Conservation (phyloP, 768 basidiomycete genomes). For the Lactarius evosmus region DNA sequence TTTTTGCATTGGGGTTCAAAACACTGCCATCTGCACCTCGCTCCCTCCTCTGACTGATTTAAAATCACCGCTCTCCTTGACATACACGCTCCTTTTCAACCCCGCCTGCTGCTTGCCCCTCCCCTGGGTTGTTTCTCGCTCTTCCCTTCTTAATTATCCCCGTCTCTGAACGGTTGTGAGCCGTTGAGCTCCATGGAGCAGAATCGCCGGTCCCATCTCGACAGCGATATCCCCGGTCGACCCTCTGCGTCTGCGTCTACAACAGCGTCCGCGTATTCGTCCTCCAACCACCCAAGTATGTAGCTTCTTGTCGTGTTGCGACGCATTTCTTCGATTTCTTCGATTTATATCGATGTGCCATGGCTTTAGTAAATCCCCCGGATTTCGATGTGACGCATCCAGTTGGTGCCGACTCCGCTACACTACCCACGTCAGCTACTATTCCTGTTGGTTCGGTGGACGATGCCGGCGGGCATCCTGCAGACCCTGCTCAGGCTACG, state of each 20-base stretch:
- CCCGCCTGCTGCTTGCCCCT: neutral
- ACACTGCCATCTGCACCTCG: too few relatives aligned
- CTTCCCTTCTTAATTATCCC: neutral
- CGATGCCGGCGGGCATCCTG: neutral
- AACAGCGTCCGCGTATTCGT: neutral
- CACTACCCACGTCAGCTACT: neutral
- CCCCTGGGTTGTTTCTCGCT: neutral
- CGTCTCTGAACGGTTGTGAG: neutral
- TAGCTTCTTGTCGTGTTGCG: neutral
- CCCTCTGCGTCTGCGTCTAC: neutral
- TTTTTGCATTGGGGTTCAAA: neutral
- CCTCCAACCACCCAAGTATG: neutral
- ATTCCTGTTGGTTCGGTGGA: neutral
- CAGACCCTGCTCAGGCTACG: neutral
- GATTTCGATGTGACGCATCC: neutral
- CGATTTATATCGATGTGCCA: neutral
- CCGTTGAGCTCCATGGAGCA: constrained; percentile 8
- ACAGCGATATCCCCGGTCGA: neutral
- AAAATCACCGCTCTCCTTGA: neutral
- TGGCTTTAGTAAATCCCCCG: neutral
- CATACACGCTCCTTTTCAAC: neutral
- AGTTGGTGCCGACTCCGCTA: neutral
- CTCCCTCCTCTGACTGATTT: too few relatives aligned
- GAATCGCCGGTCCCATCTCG: neutral
- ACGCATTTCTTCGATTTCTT: neutral